Evolutionary conservation across 768 basidiomycete species (phyloP).

Genomic region (Calvatia gigantea): DNA sequence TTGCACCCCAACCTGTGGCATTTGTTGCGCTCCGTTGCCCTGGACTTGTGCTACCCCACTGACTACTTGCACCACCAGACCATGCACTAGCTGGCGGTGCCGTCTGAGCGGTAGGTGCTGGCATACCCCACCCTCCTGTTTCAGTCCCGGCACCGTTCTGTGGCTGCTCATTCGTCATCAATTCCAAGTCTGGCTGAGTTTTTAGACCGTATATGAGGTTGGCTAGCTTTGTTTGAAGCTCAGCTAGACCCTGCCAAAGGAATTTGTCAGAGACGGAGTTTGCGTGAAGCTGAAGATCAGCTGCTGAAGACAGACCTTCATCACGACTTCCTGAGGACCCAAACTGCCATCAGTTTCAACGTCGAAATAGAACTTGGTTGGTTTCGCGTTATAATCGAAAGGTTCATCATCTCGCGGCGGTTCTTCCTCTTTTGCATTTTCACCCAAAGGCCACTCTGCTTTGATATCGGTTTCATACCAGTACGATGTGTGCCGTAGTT

Average conservation of each 20-base stretch:
- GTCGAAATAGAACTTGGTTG: constrained; percentile 89
- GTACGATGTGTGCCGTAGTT: constrained; percentile 90
- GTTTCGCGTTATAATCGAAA: constrained; percentile 87
- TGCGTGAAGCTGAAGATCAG: constrained; percentile 4
- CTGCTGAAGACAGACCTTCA: constrained; percentile 51
- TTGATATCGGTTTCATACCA: constrained; percentile 87
- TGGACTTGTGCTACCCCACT: constrained; percentile 12
- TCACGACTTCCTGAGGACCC: constrained; percentile 83
- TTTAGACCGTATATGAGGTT: constrained; percentile 77
- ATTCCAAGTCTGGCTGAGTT: constrained; percentile 54
- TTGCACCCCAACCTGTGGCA: constrained; percentile 7
- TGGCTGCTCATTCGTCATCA: constrained; percentile 39
- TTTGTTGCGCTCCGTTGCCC: constrained; percentile 8
- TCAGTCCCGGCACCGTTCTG: constrained; percentile 23
- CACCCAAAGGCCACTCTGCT: constrained; percentile 88
- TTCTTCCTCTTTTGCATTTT: constrained; percentile 85
- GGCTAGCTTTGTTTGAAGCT: constrained; percentile 78
- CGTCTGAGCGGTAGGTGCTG: too few species aligned
- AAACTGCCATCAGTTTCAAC: constrained; percentile 94
- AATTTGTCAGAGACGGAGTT: neutral
- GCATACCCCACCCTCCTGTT: constrained; percentile 23
- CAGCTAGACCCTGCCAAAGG: constrained; percentile 58
- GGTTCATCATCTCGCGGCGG: constrained; percentile 72
- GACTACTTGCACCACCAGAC: constrained; percentile 22
- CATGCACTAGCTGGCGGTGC: constrained; percentile 21